These are phyloP conservation scores for Parasarocladium wereldwijsianum DNA, from an alignment of 2,329 filamentous ascomycete genomes.

Conservation along the genomic window DNA sequence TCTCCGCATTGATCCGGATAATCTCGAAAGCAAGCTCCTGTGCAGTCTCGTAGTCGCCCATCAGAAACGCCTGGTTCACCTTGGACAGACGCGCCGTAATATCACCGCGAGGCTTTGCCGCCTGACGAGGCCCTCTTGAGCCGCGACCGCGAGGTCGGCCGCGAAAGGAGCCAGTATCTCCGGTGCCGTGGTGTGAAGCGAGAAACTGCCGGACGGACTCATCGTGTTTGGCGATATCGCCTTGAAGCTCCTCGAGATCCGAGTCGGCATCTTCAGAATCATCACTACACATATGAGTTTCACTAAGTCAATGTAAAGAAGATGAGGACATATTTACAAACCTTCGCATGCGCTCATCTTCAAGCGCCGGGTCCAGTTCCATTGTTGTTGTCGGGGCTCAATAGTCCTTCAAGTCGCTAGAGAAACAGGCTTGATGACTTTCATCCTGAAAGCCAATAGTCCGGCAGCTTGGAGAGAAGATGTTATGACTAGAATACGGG, in stretches of 20 bases:
- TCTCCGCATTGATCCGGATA: constrained; percentile 54
- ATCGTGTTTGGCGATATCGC: constrained; percentile 27
- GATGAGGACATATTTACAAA: too few relatives aligned
- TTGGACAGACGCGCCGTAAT: constrained; percentile 53
- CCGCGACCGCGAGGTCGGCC: constrained; percentile 14
- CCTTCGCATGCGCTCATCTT: too few relatives aligned
- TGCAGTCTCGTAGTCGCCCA: constrained; percentile 44
- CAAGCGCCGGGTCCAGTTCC: too few relatives aligned
- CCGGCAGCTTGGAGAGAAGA: too few relatives aligned
- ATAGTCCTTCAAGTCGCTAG: too few relatives aligned
- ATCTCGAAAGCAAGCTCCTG: constrained; percentile 44
- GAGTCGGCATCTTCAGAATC: constrained; percentile 24
- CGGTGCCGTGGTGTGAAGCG: constrained; percentile 18
- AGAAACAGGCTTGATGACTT: too few relatives aligned
- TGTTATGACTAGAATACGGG: too few relatives aligned
- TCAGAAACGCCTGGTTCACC: constrained; percentile 54
- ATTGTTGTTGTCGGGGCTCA: too few relatives aligned
- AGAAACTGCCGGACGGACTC: constrained; percentile 26
- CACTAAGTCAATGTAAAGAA: too few relatives aligned
- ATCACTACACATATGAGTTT: too few relatives aligned
- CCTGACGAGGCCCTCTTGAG: constrained; percentile 36
- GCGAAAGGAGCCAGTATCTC: constrained; percentile 8
- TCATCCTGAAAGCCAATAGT: too few relatives aligned
- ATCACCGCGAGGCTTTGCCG: constrained; percentile 53
- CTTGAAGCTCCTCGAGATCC: constrained; percentile 27